These are phyloP conservation scores for Paramecium bursaria DNA, from an alignment of 73 alveolate genomes.

Conservation along the genomic window DNA sequence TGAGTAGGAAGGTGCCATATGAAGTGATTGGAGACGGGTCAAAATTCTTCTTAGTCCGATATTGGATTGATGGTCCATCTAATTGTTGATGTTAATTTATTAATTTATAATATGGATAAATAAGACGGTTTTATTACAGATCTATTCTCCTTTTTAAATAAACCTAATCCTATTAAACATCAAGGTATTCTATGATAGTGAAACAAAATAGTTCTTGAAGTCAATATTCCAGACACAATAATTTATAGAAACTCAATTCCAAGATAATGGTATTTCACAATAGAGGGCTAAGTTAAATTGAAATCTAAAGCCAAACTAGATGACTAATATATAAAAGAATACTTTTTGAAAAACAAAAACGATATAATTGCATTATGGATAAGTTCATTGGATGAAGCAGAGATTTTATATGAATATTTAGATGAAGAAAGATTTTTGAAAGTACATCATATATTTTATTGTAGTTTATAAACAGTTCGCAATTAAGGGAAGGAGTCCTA, in stretches of 20 bases:
- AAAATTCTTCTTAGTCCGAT: constrained; percentile 54
- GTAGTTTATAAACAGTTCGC: neutral
- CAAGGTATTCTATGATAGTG: neutral
- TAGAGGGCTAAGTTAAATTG: constrained; percentile 21
- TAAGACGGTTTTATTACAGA: neutral
- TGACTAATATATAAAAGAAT: neutral
- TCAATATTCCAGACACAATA: constrained; percentile 52
- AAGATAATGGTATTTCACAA: constrained; percentile 26
- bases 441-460: too few relatives aligned
- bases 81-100: neutral
- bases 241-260: constrained; percentile 26
- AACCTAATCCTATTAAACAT: constrained; percentile 1
- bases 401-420: neutral
- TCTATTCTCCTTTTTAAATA: constrained; percentile 7
- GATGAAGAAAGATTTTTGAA: neutral
- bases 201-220: too few relatives aligned
- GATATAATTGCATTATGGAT: constrained; percentile 43
- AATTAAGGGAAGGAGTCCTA: neutral
- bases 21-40: constrained; percentile 17
- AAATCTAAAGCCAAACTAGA: constrained; percentile 35
- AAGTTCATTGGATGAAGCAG: neutral
- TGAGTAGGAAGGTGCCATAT: constrained; percentile 58
- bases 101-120: neutral
- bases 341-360: neutral
- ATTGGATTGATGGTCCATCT: constrained; percentile 65